Evolutionary conservation across 305 asterid genomes (phyloP), one percentile per base, ranked within the genome.

Genomic region (Plantago coronopus): DNA sequence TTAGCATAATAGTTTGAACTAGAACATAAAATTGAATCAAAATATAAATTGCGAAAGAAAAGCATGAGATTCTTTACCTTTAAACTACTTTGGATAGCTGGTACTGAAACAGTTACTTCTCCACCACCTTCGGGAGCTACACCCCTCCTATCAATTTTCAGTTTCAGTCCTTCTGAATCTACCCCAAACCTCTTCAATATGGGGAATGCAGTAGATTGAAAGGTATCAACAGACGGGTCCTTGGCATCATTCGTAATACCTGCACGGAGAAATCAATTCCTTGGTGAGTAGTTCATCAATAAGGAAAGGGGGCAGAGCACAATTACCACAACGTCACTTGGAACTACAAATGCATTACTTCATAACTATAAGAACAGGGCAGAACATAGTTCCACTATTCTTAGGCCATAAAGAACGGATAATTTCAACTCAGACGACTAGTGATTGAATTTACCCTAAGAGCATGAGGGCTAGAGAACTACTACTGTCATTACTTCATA

Each of bases 91-190:
- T 78, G 87, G 55, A 89, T 76, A 64, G 77, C 69, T 8, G 97
- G 97, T 57, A 89, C 65, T 2, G 91, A 84, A 54, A 93, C 83
- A 61, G 74, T 42, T 59, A 89, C 80, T 78, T 83, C 95, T 40
- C 98, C 98, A 57, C 98, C 98, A 58, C 97, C 98, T 42, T 56
- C 74, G 48, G 98, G 97, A 59, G 89, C 78, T 64, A 89, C 97
- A n/a, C 96, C 97, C 34, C 96, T 78, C 67, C 80, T 81, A 79
- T 72, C 81, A 50, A 89, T 85, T 74, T 87, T 93, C 65, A 93
- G 74, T 17, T 76, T 80, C 65, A 89, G 62, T 40, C 88, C 94
- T 64, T 93, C 91, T n/a, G 91, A 50, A 61, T 83, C 80, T 63
- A 87, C 80, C 53, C 96, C 99, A 69, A 93, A 93, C 63, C 70